Conservation (phyloP, 2,329 filamentous ascomycete species). For the Plenodomus lindquistii region DNA sequence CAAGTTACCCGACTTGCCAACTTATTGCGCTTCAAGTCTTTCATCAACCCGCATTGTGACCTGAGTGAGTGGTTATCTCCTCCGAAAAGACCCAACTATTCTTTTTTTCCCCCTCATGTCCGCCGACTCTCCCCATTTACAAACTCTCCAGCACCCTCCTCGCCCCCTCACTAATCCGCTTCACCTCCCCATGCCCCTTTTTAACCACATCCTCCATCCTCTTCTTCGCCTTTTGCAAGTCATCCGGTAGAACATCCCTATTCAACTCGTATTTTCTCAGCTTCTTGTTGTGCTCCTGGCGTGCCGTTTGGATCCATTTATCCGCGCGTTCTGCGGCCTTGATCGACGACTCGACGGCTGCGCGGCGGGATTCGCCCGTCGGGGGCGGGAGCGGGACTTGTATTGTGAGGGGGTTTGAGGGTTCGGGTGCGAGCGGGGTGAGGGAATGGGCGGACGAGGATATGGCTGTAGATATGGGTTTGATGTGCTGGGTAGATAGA, state of each 20-base stretch:
- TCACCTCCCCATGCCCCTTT: slow-evolving; percentile 53
- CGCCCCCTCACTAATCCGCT: slow-evolving; percentile 53
- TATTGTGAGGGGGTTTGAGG: slow-evolving; percentile 55
- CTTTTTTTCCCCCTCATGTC: too few relatives aligned
- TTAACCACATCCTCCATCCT: slow-evolving; percentile 57
- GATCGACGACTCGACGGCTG: slow-evolving; percentile 43
- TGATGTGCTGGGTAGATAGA: slow-evolving; percentile 63
- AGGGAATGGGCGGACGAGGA: slow-evolving; percentile 55
- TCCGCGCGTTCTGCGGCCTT: slow-evolving; percentile 50
- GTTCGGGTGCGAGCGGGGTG: slow-evolving; percentile 55
- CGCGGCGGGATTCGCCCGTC: slow-evolving; percentile 58
- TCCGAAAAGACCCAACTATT: too few relatives aligned
- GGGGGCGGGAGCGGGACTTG: slow-evolving; percentile 61
- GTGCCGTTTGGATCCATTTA: slow-evolving; percentile 48
- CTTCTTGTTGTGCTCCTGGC: slow-evolving; percentile 55
- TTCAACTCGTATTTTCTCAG: slow-evolving; percentile 49
- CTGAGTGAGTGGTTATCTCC: too few relatives aligned
- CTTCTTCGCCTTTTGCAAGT: slow-evolving; percentile 53
- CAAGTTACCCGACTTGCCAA: too few relatives aligned
- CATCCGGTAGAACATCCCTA: slow-evolving; percentile 52
- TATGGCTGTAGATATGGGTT: slow-evolving; percentile 58
- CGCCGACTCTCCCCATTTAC: too few relatives aligned
- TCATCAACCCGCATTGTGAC: too few relatives aligned
- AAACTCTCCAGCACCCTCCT: slow-evolving; percentile 50
- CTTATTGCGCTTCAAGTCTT: too few relatives aligned